Conservation (phyloP, 305 asterid genomes). For the Coffea humblotiana region DNA sequence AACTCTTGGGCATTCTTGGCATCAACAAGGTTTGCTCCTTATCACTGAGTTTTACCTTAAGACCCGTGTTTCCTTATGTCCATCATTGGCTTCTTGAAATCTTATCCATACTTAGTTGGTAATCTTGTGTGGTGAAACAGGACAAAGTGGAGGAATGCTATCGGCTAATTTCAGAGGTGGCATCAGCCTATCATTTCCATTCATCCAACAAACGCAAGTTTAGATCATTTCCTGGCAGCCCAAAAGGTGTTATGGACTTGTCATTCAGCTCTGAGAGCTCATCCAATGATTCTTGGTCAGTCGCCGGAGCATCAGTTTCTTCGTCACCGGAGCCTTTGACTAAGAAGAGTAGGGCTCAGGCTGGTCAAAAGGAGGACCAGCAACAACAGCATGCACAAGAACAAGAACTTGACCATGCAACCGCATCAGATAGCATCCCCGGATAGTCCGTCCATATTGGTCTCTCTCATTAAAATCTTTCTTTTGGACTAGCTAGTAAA, state of each 20-base stretch:
- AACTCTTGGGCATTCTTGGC: slow-evolving; percentile 63
- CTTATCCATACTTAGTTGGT: no score
- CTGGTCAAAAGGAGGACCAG: neutral
- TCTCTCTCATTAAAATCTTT: neutral
- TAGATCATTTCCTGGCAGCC: slow-evolving; percentile 57
- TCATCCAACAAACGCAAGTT: slow-evolving; percentile 54
- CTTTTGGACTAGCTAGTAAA: neutral
- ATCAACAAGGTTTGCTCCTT: slow-evolving; percentile 47
- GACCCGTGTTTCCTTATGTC: neutral
- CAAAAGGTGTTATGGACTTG: slow-evolving; percentile 71
- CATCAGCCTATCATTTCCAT: slow-evolving; percentile 29
- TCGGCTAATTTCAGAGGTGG: slow-evolving; percentile 54
- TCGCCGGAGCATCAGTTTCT: slow-evolving; percentile 46
- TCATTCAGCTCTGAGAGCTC: slow-evolving; percentile 65
- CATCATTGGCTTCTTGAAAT: neutral
- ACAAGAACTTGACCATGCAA: slow-evolving; percentile 10
- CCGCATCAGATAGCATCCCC: neutral
- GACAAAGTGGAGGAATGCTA: slow-evolving; percentile 70
- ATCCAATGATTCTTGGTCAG: slow-evolving; percentile 48
- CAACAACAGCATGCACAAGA: neutral
- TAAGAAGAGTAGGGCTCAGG: slow-evolving; percentile 44
- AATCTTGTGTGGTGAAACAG: slow-evolving; percentile 39
- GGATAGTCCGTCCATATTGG: neutral
- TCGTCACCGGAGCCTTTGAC: slow-evolving; percentile 66
- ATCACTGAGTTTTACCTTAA: no score